phyloP scores from a whole-genome alignment of 139 green algal species.

The Astrephomene gubernaculifera region DNA sequence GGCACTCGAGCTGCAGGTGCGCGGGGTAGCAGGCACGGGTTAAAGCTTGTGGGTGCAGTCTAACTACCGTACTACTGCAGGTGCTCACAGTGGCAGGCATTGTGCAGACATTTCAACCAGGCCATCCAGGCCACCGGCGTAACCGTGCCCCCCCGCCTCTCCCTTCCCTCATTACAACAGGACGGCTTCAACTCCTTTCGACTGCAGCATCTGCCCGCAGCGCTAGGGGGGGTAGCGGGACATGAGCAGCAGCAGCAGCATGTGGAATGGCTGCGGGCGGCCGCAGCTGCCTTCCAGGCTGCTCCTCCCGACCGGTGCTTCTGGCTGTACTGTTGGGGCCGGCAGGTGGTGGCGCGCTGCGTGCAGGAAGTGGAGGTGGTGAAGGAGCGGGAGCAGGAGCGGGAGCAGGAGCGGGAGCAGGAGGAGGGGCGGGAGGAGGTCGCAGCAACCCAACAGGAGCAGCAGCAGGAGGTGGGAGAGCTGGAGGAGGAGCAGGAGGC shows the following conservation, averaged over 20 bases:
- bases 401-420: not conserved
- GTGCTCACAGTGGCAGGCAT: not conserved
- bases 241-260: not conserved
- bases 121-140: not conserved
- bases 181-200: conserved; percentile 33
- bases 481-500: no score
- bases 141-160: not conserved
- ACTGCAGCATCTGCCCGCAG: not conserved
- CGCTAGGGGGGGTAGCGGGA: not conserved
- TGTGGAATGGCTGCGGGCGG: not conserved
- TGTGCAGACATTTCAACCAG: not conserved
- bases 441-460: not conserved
- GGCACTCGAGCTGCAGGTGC: conserved; percentile 15
- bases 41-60: not conserved
- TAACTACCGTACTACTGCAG: not conserved
- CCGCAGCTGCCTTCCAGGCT: not conserved
- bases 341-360: conserved; percentile 41
- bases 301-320: not conserved
- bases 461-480: no score
- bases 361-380: not conserved
- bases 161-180: no score
- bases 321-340: conserved; percentile 54
- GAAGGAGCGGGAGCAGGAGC: not conserved
- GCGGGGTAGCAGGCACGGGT: not conserved
- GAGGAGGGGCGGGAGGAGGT: not conserved